Evolutionary conservation across 345 rosid species (phyloP).

Genomic region (Eucalyptus cloeziana): DNA sequence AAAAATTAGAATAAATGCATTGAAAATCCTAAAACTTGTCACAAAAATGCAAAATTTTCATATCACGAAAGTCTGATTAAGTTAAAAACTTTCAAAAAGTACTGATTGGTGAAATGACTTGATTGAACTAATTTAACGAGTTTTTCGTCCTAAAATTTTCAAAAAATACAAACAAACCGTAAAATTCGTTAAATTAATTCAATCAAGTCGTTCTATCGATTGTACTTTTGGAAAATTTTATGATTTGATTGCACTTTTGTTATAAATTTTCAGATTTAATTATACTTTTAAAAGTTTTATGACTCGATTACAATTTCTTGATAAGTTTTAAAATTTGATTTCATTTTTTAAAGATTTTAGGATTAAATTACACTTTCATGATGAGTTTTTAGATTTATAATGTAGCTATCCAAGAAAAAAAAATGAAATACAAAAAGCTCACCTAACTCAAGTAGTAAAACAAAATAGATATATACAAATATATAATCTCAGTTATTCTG

Average conservation of each 20-base stretch:
- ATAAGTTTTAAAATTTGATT: too few species aligned
- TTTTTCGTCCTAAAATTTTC: too few species aligned
- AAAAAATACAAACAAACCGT: too few species aligned
- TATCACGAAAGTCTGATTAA: accelerated
- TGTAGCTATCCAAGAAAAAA: accelerated
- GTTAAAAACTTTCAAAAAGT: not conserved
- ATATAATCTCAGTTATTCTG: not conserved
- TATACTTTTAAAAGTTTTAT: too few species aligned
- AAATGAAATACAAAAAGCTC: not conserved
- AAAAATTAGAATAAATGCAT: not conserved
- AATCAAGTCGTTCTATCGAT: too few species aligned
- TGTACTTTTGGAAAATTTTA: too few species aligned
- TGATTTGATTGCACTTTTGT: accelerated
- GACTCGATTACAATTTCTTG: accelerated
- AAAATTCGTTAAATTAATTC: not conserved
- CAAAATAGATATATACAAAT: not conserved
- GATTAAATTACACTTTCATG: too few species aligned
- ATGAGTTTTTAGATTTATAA: too few species aligned
- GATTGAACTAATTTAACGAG: too few species aligned
- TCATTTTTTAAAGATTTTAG: accelerated
- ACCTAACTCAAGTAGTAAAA: not conserved
- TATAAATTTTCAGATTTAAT: too few species aligned
- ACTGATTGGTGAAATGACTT: not conserved
- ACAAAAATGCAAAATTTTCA: too few species aligned
- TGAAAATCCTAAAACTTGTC: not conserved